A percentile compares a stretch with the other conserved stretches of the same genome.
phyloP scores from a whole-genome alignment of 164 flowering plant species.

The Dillenia suffruticosa region DNA sequence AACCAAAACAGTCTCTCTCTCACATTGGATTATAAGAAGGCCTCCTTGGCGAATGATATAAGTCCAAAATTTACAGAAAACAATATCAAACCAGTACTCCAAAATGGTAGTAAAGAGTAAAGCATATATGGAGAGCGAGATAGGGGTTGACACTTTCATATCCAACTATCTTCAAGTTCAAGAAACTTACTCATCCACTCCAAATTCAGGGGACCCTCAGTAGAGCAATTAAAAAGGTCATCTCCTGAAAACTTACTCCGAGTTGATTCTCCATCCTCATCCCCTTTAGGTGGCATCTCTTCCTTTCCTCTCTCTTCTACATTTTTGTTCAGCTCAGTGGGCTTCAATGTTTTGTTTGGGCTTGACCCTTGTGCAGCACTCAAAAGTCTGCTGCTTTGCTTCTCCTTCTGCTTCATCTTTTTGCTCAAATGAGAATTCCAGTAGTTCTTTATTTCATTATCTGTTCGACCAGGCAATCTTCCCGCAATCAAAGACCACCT shows the following conservation, averaged over 20 bases:
- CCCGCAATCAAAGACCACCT: constrained; percentile 43
- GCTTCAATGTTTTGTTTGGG: background rate
- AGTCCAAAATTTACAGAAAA: too few species aligned
- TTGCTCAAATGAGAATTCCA: constrained; percentile 38
- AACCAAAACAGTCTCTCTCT: too few species aligned
- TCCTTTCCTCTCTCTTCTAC: background rate
- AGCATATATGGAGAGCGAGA: too few species aligned
- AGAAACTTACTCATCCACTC: constrained; percentile 24
- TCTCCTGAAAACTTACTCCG: background rate
- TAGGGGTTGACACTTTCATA: background rate
- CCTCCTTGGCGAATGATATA: too few species aligned
- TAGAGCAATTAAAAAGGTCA: constrained; percentile 12
- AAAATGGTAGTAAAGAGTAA: too few species aligned
- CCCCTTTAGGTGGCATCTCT: background rate
- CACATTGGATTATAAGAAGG: too few species aligned
- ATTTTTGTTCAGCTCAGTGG: background rate
- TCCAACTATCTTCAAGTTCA: constrained; percentile 19
- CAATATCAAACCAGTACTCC: too few species aligned
- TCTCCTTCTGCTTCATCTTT: constrained; percentile 11
- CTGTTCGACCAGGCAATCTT: constrained; percentile 29
- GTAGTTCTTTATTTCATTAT: constrained; percentile 33
- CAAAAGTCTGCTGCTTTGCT: background rate
- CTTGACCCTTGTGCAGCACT: background rate
- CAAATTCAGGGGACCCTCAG: constrained; percentile 19
- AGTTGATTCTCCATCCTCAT: constrained; percentile 3